These are phyloP conservation scores for Zygoascus biomembranicola DNA, from an alignment of 805 yeast species.

Conservation along the genomic window DNA sequence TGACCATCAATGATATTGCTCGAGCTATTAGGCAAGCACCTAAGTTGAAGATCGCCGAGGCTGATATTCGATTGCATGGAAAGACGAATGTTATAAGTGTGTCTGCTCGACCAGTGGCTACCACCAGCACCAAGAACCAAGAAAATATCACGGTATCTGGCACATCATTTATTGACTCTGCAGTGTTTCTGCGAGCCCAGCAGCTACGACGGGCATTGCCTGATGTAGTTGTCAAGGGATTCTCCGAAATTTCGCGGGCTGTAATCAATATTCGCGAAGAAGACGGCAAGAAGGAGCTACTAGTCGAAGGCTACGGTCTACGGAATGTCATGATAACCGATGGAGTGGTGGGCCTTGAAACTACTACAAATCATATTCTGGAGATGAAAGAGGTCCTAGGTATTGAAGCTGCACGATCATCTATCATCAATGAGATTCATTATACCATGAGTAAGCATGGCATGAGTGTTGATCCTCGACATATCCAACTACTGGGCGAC, in stretches of 20 bases:
- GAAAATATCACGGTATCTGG: constrained; percentile 24
- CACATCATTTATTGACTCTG: constrained; percentile 33
- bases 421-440: constrained; percentile 89
- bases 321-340: constrained; percentile 96
- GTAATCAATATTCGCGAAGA: constrained; percentile 89
- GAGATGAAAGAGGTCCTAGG: constrained; percentile 88
- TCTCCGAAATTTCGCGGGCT: constrained; percentile 86
- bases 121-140: constrained; percentile 35
- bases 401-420: constrained; percentile 93
- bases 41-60: constrained; percentile 70
- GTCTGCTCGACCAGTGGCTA: constrained; percentile 39
- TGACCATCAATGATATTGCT: constrained; percentile 79
- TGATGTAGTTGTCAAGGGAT: constrained; percentile 83
- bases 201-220: constrained; percentile 80
- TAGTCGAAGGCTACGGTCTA: constrained; percentile 96
- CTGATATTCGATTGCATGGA: constrained; percentile 63
- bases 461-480: constrained; percentile 99
- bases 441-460: constrained; percentile 99
- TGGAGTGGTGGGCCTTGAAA: constrained; percentile 84
- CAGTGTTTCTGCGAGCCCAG: constrained; percentile 82
- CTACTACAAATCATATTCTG: constrained; percentile 84
- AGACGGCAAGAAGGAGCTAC: constrained; percentile 71
- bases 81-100: constrained; percentile 44
- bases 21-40: constrained; percentile 77
- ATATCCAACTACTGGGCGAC: constrained; percentile 92